Evolutionary conservation across 441 rosid genomes (phyloP).

Genomic region (Adansonia rubrostipa): DNA sequence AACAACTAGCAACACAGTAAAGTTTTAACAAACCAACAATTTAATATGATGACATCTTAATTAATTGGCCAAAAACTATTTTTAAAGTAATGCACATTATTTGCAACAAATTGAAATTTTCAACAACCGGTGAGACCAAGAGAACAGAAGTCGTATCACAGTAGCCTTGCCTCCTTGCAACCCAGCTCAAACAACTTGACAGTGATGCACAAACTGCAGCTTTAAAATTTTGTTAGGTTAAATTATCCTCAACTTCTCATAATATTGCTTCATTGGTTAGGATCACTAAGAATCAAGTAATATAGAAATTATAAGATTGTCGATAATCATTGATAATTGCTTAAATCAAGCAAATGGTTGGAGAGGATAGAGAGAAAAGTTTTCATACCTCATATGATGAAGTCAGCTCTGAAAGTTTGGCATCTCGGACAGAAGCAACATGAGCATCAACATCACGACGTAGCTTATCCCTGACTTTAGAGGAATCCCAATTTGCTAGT

Average conservation of each 20-base stretch:
- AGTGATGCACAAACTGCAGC: neutral
- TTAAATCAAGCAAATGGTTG: neutral
- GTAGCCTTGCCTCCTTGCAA: conserved; percentile 5
- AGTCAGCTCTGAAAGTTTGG: conserved; percentile 80
- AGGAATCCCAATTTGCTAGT: conserved; percentile 87
- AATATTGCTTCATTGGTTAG: conserved; percentile 1
- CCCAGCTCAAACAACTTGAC: neutral
- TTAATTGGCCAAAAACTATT: neutral
- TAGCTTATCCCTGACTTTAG: conserved; percentile 72
- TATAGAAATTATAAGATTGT: neutral
- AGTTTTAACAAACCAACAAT: neutral
- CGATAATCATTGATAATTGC: neutral
- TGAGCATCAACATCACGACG: conserved; percentile 79
- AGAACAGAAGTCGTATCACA: neutral
- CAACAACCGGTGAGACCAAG: neutral
- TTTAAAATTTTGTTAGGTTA: neutral
- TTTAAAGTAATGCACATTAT: neutral
- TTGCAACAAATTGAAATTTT: conserved; percentile 4
- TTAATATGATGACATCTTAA: neutral
- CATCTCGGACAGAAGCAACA: conserved; percentile 67
- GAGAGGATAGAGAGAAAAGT: neutral
- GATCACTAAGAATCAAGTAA: neutral
- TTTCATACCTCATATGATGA: conserved; percentile 63
- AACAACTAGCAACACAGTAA: neutral
- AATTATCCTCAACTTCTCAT: neutral